phyloP scores from a whole-genome alignment of 2,329 filamentous ascomycete genomes.

The Hypocrella siamensis region DNA sequence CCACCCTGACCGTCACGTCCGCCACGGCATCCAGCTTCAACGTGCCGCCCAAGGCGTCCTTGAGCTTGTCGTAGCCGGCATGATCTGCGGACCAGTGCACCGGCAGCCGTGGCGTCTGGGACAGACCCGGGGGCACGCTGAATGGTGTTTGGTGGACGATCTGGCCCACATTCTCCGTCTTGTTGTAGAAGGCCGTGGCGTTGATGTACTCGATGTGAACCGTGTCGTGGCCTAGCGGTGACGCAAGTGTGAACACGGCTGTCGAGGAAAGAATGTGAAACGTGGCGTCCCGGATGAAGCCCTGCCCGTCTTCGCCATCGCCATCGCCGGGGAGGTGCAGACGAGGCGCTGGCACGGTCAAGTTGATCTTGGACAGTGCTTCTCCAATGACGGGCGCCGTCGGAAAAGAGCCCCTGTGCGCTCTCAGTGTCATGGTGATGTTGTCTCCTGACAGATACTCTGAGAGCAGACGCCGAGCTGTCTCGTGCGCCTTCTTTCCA shows the following conservation, averaged over 20 bases:
- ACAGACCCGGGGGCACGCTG: slow-evolving; percentile 57
- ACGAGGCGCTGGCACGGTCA: slow-evolving; percentile 57
- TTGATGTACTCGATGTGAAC: slow-evolving; percentile 67
- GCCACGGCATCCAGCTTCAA: slow-evolving; percentile 69
- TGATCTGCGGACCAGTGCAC: slow-evolving; percentile 65
- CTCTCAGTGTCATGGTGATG: slow-evolving; percentile 58
- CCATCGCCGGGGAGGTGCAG: slow-evolving; percentile 40
- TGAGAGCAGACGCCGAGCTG: slow-evolving; percentile 62
- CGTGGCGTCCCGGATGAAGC: slow-evolving; percentile 74
- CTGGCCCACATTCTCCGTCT: slow-evolving; percentile 58
- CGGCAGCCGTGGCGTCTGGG: slow-evolving; percentile 59
- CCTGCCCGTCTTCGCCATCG: slow-evolving; percentile 21
- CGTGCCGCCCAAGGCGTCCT: slow-evolving; percentile 62
- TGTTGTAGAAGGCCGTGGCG: slow-evolving; percentile 74
- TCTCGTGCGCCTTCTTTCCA: slow-evolving; percentile 41
- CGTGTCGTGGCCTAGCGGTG: slow-evolving; percentile 58
- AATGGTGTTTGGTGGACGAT: slow-evolving; percentile 66
- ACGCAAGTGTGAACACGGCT: slow-evolving; percentile 68
- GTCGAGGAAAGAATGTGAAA: slow-evolving; percentile 80
- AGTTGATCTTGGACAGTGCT: slow-evolving; percentile 53
- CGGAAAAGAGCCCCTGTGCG: slow-evolving; percentile 60
- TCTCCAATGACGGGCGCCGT: slow-evolving; percentile 54
- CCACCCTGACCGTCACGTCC: slow-evolving; percentile 57
- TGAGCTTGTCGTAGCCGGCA: slow-evolving; percentile 71
- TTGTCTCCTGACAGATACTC: slow-evolving; percentile 82